Evolutionary conservation across 129 eudicot genomes (phyloP).

Genomic region (sunflower (Helianthus annuus)): HanXRQr2.0-SUNRISE NC_035440.2:11596011-11596510

Average conservation of each 20-base stretch:
- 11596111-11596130: neutral
- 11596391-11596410: too few species aligned
- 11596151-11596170: neutral
- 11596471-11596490: too few species aligned
- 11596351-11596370: too few species aligned
- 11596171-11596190: neutral
- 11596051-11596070: neutral
- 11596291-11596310: neutral
- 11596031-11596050: neutral
- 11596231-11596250: neutral
- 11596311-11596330: too few species aligned
- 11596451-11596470: too few species aligned
- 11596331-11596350: too few species aligned
- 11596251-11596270: neutral
- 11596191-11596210: neutral
- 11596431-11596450: too few species aligned
- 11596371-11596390: too few species aligned
- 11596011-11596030: neutral
- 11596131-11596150: neutral
- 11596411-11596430: too few species aligned
- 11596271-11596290: neutral
- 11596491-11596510: too few species aligned
- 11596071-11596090: neutral
- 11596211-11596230: neutral
- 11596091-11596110: neutral